Base-by-base conservation (phyloP, 257 asterid species). In the Capsicum rhomboideum region DNA sequence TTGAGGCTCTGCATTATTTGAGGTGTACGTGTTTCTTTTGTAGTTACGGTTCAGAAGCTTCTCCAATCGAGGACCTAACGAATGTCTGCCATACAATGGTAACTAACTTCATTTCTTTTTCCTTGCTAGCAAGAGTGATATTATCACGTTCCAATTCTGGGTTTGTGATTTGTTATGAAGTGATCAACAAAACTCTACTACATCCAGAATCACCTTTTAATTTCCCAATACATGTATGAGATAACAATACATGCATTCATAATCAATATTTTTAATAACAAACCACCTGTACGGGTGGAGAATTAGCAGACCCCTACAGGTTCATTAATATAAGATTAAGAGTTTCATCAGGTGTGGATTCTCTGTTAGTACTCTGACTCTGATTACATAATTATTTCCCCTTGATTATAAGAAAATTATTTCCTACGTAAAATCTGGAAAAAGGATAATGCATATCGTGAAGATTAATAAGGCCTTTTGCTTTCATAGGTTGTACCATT, bases 41-140 rank as follows among this genome's bases (percentile, higher is more conserved):
- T 94, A 94, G 98, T 90, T 95, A 95, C 44, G 99, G 99, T 84
- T 90, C 99, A 50, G 91, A 94, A 85, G 87, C 93, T 86, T 89
- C 97, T 85, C 99, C 99, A 77, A 90, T 95, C 9, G 90, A 84
- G 8, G 93, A 94, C 20, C 66, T 90, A 67, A 85, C 94, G 3
- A 91, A 95, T 80, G 86, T 94, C 86, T 95, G 99, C 81, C 99
- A 93, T 86, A 86, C 98, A 34, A 28, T 85, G 84, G 98, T 95
- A 89, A 89, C 89, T 84, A 85, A 63, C 83, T 23, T 79, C 17
- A 49, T 50, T 77, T 77, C 42, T 26, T 49, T 77, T 49, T 77
- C 46, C 23, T 77, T 50, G 23, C 10, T 31, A 26, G 26, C 50
- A 77, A 0, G 63, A 4, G 63, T 16, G 78, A 61, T 69, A 8